Evolutionary conservation across 176 grass and related monocot species (phyloP).

Genomic region (Eleusine indica): DNA sequence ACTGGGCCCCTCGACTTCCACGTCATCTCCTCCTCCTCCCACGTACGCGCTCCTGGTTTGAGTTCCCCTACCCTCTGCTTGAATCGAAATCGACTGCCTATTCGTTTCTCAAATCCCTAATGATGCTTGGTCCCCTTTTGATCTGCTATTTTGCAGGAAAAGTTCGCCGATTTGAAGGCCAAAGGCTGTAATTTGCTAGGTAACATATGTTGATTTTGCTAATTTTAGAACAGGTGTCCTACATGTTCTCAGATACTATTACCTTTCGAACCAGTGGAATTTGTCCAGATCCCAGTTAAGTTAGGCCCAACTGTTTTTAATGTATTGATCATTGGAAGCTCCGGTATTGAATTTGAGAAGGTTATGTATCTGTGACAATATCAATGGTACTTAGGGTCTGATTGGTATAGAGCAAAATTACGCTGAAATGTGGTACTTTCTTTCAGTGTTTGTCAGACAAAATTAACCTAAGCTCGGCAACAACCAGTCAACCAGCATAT

Average conservation of each 20-base stretch:
- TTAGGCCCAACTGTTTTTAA: not conserved
- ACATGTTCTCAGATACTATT: not conserved
- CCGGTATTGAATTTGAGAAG: not conserved
- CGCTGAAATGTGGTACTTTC: not conserved
- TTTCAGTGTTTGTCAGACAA: not conserved
- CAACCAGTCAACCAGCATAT: not conserved
- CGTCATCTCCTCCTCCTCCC: slow-evolving; percentile 85
- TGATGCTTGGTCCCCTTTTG: slow-evolving; percentile 12
- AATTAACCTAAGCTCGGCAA: not conserved
- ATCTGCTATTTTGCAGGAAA: slow-evolving; percentile 59
- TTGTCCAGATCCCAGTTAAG: slow-evolving; percentile 4
- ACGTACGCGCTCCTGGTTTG: slow-evolving; percentile 42
- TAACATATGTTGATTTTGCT: slow-evolving; percentile 37
- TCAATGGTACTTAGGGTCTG: not conserved
- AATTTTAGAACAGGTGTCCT: not conserved
- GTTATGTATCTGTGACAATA: not conserved
- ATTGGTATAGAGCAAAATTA: not conserved
- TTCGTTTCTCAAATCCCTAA: slow-evolving; percentile 35
- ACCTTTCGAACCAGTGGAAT: not conserved
- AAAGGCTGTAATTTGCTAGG: slow-evolving; percentile 88
- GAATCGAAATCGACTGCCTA: not conserved
- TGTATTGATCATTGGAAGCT: not conserved
- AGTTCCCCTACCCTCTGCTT: not conserved
- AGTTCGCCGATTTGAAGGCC: slow-evolving; percentile 70
- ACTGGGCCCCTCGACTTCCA: slow-evolving; percentile 68